Evolutionary conservation across 116 monocot genomes (phyloP).

Genomic region (Phalaenopsis hybrid): DNA sequence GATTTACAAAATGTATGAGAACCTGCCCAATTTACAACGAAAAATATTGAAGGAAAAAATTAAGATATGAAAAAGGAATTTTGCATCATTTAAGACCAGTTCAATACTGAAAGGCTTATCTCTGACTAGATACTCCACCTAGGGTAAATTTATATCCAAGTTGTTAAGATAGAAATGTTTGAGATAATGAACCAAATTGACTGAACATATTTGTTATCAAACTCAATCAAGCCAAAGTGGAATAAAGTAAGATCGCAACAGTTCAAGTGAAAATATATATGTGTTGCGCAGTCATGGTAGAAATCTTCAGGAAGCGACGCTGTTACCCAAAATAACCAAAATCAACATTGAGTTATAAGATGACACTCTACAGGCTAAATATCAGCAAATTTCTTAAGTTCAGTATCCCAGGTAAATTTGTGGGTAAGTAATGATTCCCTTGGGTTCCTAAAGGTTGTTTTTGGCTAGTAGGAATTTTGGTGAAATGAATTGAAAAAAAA

Average conservation of each 20-base stretch:
- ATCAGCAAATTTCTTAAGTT: neutral
- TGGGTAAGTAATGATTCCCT: neutral
- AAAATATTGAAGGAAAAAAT: neutral
- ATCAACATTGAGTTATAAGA: neutral
- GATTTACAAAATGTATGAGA: neutral
- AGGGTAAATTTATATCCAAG: neutral
- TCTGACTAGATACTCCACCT: neutral
- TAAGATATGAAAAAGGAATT: too few relatives aligned
- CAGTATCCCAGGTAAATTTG: neutral
- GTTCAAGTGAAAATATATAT: neutral
- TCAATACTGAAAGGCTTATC: neutral
- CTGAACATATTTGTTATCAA: neutral
- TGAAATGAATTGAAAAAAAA: too few relatives aligned
- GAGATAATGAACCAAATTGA: neutral
- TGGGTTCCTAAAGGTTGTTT: neutral
- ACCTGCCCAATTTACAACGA: neutral
- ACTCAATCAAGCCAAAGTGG: neutral
- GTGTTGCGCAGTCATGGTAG: neutral
- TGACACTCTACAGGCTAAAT: neutral
- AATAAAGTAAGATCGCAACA: neutral
- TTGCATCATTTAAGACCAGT: neutral
- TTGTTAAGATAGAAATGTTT: neutral
- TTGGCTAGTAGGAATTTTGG: too few relatives aligned
- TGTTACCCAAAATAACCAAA: neutral
- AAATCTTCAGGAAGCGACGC: neutral